Evolutionary conservation across 2,329 filamentous ascomycete genomes (phyloP), one percentile per base, ranked within the genome.

Genomic region (Pseudogymnoascus sp.): DNA sequence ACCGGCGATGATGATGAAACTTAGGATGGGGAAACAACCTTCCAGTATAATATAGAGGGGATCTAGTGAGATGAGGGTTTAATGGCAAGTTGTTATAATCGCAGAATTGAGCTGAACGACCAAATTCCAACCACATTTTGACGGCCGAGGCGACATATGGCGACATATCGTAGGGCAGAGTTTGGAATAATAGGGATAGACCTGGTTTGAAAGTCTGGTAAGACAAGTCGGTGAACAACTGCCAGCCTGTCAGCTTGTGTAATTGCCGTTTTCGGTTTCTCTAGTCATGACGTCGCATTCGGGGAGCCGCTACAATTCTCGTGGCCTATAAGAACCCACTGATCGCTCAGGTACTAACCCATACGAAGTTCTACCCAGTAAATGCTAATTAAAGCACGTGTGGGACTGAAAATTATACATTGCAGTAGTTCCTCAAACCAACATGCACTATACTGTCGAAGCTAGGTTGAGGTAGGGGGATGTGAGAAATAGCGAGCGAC

Each of bases 391-490:
- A 33, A 53, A 53, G 28, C 47, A 30, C 47, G 22, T 30, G 43
- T 50, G 43, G 43, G 43, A 50, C 43, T 50, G 43, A 50, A 25
- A 33, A 33, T 33, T 53, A 33, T 53, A 18, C 47, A 53, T 53
- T 33, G 28, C 47, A 20, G 47, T 53, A 53, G 47, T 33, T 53
- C 9, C 47, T 33, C 28, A 53, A 9, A 53, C 28, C n/a, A 53
- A 8, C 47, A 53, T 53, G 47, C 20, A 6, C 18, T 50, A 50
- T 50, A 30, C 30, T 30, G 47, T 14, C 6, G n/a, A 53, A 33
- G 28, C 6, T 53, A 53, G 47, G 33, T 33, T 53, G n/a, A 53
- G 18, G 28, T 14, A 33, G 6, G 47, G 47, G 14, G 30, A 18
- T 53, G 18, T 53, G 15, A 53, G 28, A 53, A 18, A 9, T 53